Evolutionary conservation across 108 stramenopile genomes (phyloP).

Genomic region (Craspedostauros australis): DNA sequence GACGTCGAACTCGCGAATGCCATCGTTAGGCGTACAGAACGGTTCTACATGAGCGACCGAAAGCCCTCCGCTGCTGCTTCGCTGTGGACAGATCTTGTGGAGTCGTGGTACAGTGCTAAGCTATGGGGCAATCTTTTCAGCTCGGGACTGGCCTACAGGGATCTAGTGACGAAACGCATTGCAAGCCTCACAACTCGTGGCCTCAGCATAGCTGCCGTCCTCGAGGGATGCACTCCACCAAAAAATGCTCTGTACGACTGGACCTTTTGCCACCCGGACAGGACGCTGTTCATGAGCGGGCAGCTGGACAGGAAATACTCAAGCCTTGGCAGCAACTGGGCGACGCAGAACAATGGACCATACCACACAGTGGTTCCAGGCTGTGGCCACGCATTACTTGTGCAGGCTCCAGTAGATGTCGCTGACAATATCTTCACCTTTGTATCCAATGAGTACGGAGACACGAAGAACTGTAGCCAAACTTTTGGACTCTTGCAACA

Average conservation of each 20-base stretch:
- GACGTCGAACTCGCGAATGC: no score
- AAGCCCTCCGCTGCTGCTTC: no score
- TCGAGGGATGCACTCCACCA: constrained; percentile 52
- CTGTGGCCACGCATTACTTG: constrained; percentile 68
- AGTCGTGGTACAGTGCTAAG: constrained; percentile 47
- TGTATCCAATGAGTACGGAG: constrained; percentile 6
- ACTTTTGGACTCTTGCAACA: not conserved
- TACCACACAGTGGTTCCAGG: constrained; percentile 32
- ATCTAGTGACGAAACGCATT: constrained; percentile 33
- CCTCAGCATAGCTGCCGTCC: constrained; percentile 51
- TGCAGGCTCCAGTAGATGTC: constrained; percentile 47
- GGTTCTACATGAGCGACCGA: no score
- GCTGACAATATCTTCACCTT: constrained; percentile 31
- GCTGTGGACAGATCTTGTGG: constrained; percentile 42
- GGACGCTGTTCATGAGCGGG: constrained; percentile 60
- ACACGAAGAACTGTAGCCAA: not conserved
- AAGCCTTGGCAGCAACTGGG: constrained; percentile 38
- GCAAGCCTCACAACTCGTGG: constrained; percentile 29
- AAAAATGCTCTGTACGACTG: constrained; percentile 37
- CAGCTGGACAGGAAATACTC: constrained; percentile 67
- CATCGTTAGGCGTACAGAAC: no score
- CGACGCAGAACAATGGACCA: constrained; percentile 7
- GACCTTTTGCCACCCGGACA: constrained; percentile 29
- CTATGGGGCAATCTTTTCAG: constrained; percentile 55
- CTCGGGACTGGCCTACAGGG: constrained; percentile 10